Conservation (phyloP, 331 rosid species). For the Dryas integrifolia region DNA sequence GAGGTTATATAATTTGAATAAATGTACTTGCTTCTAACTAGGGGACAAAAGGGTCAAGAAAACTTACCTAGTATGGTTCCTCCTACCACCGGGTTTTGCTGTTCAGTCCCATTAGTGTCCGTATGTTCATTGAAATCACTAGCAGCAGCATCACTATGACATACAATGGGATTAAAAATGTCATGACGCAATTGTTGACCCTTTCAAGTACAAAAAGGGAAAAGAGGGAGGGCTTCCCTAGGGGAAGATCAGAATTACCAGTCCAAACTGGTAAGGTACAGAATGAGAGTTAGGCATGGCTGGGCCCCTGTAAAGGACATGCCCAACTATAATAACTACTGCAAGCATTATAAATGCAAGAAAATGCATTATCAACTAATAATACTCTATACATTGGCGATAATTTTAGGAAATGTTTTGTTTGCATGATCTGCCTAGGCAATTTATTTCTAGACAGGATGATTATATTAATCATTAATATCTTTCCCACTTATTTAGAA, state of each 20-base stretch:
- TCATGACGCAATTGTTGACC: background rate
- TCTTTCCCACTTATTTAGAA: background rate
- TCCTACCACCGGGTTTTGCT: conserved; percentile 29
- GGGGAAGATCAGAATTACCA: background rate
- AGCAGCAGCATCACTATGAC: conserved; percentile 36
- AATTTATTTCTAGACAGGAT: too few species aligned
- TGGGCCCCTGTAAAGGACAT: background rate
- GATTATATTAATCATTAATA: too few species aligned
- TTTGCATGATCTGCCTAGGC: too few species aligned
- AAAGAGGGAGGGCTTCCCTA: background rate
- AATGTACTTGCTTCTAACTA: background rate
- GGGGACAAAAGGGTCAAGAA: conserved; percentile 21
- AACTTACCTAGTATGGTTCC: conserved; percentile 41
- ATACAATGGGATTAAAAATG: background rate
- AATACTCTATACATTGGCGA: background rate
- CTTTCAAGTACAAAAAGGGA: background rate
- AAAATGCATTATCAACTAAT: background rate
- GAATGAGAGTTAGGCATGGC: background rate
- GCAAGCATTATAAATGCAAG: background rate
- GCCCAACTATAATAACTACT: background rate
- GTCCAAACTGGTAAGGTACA: background rate
- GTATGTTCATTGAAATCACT: conserved; percentile 32
- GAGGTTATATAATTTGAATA: background rate
- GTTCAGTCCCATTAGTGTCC: conserved; percentile 30
- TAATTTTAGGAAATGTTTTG: too few species aligned